Percentiles rank a stretch among this genome's conserved stretches.
Conservation (phyloP, 306 rosid genomes). For the Inga oerstediana region DNA sequence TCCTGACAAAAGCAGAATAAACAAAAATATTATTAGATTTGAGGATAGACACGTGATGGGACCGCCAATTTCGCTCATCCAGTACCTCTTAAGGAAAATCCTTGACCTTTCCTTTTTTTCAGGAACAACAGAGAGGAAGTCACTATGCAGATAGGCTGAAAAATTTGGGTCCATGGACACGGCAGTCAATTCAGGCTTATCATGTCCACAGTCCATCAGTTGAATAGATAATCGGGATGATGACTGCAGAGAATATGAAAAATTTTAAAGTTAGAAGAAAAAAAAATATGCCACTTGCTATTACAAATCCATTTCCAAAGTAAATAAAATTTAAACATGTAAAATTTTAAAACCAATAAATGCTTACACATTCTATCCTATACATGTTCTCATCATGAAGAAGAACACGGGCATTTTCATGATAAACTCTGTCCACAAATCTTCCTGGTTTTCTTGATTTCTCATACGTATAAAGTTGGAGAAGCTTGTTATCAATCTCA, state of each 20-base stretch:
- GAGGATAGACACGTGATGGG: slow-evolving; percentile 26
- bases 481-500: slow-evolving; percentile 97
- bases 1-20: slow-evolving; percentile 55
- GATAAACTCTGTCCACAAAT: slow-evolving; percentile 83
- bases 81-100: slow-evolving; percentile 87
- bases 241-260: slow-evolving; percentile 52
- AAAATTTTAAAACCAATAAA: slow-evolving; percentile 25
- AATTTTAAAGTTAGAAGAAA: slow-evolving; percentile 1
- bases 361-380: slow-evolving; percentile 87
- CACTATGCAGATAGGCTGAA: slow-evolving; percentile 74
- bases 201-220: slow-evolving; percentile 91
- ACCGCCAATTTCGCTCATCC: slow-evolving; percentile 28
- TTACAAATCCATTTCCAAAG: slow-evolving; percentile 13
- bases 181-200: slow-evolving; percentile 92
- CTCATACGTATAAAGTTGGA: slow-evolving; percentile 86
- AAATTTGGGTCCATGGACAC: slow-evolving; percentile 96
- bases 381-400: slow-evolving; percentile 93
- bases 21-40: slow-evolving; percentile 34
- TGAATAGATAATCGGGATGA: slow-evolving; percentile 79
- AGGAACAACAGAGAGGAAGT: slow-evolving; percentile 80
- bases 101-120: slow-evolving; percentile 77
- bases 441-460: slow-evolving; percentile 84
- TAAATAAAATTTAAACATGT: slow-evolving; percentile 18
- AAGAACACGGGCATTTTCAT: slow-evolving; percentile 95
- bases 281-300: neutral